Base-by-base conservation (phyloP, 352 stramenopile genomes). In the Pseudoperonospora humuli region DNA sequence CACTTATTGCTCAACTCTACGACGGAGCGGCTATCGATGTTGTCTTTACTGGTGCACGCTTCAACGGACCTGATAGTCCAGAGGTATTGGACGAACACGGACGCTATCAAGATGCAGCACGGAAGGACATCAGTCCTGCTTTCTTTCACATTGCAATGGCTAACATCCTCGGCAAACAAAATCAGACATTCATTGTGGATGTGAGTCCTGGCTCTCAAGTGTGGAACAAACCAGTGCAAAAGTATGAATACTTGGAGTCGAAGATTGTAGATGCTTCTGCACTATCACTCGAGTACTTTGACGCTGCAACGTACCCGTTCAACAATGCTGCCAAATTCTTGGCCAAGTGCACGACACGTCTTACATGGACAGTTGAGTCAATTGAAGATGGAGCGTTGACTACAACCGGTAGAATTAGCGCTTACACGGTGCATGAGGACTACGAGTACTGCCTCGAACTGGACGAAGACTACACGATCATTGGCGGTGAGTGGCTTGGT, bases 301-400 rank as follows among this genome's bases (percentile, higher is more conserved):
- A 66, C 39, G 72, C n/a, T n/a, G n/a, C n/a, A n/a, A n/a, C n/a
- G 45, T 84, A 84, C 35, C 68, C 66, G 46, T 84, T 84, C 64
- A 81, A 81, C 40, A 39, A 40, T 20, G 45, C 41, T 0, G 39
- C 54, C 11, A 46, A 36, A 15, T 61, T 56, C 26, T 45, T 84
- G 41, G 47, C 58, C 35, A 79, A 74, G 45, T 68, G 70, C n/a
- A 47, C 57, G 33, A 77, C 47, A 3, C 50, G 36, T 20, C 51
- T 84, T 23, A 64, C 51, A 19, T 81, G 66, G 60, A 73, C 77
- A 11, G 45, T 54, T 0, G 64, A 78, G 40, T 65, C 54, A 17
- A 41, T 63, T 44, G 67, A 78, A 36, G 61, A 75, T 31, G 64
- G 61, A 1, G 54, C 54, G 15, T 52, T 74, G 7, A 61, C 61